These are phyloP conservation scores for Phytophthora quininea DNA, from an alignment of 352 stramenopile species.

Conservation along the genomic window DNA sequence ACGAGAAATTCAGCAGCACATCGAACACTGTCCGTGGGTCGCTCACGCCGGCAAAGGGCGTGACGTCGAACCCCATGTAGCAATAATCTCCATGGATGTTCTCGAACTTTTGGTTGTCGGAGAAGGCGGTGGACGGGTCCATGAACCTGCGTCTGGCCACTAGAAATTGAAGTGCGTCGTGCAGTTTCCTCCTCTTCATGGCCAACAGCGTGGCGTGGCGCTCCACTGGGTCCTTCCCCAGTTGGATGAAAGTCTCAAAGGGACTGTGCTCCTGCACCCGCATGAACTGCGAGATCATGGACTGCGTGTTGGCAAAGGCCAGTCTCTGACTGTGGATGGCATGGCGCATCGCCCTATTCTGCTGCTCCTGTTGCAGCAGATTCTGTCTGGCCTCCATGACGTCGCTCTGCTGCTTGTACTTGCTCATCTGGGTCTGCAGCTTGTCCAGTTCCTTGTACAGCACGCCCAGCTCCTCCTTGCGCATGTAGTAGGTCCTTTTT, in stretches of 20 bases:
- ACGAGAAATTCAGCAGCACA: conserved; percentile 48
- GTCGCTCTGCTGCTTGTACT: conserved; percentile 29
- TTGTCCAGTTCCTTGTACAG: conserved; percentile 28
- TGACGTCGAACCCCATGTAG: conserved; percentile 59
- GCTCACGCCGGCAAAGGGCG: conserved; percentile 41
- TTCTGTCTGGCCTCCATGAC: conserved; percentile 27
- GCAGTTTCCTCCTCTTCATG: conserved; percentile 48
- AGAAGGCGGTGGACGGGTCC: conserved; percentile 39
- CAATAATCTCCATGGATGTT: conserved; percentile 43
- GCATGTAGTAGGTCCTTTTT: conserved; percentile 58
- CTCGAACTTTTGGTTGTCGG: conserved; percentile 53
- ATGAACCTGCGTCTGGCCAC: conserved; percentile 37
- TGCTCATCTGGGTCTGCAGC: conserved; percentile 28
- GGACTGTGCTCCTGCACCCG: conserved; percentile 41
- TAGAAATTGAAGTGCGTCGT: conserved; percentile 41
- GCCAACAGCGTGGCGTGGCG: conserved; percentile 40
- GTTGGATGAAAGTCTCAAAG: conserved; percentile 47
- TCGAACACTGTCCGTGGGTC: conserved; percentile 48
- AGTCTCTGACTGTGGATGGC: conserved; percentile 44
- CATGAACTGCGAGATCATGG: conserved; percentile 52
- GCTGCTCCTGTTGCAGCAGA: conserved; percentile 19
- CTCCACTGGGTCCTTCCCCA: conserved; percentile 34
- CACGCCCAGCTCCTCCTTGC: conserved; percentile 45
- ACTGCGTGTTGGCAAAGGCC: conserved; percentile 44
- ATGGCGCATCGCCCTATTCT: conserved; percentile 37